Base-by-base conservation (phyloP, 208 protist genomes). In the Acanthamoeba royreba region DNA sequence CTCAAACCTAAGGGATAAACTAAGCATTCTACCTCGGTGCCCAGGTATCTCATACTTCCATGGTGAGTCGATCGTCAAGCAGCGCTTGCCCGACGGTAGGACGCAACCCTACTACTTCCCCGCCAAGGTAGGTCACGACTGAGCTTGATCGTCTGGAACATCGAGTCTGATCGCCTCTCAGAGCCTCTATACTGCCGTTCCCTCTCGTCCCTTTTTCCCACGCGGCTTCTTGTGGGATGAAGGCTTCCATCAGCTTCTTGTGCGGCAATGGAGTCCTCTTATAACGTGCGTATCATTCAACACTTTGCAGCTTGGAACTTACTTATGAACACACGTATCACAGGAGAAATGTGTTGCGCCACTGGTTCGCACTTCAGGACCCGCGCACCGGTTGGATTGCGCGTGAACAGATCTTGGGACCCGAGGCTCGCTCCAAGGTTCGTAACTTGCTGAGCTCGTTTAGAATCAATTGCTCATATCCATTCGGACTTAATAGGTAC, bases 141-240 rank as follows among this genome's bases (percentile, higher is more conserved):
- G 38, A 33, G 53, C 22, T 11, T 17, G 38, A 19, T 43, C 22
- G 66, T 19, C 5, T 31, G 31, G 22, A 15, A 4, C 45, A 13
- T 45, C 66, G 7, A n/a, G 17, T 33, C 40, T 8, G 31, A 74
- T 4, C 7, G 58, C 58, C 11, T 47, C 42, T 13, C 66, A 85
- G 43, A 63, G 28, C 46, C 63, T 93, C 17, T 83, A 85, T 61
- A 94, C 94, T 15, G 96, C 95, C 9, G 93, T 96, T 11, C 98
- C 98, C 31, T 97, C 95, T 28, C 74, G 98, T 40, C 72, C 97
- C 40, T 96, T 97, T 28, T 98, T 98, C 79, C 97, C 98, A 58
- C 93, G 98, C 35, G 97, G 97, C 33, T 98, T 98, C 81, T 58
- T 98, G n/a, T 98, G 98, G 98, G 98, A 98, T 93, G 98, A 98